Evolutionary conservation across 73 alveolate species (phyloP).

Genomic region (Blepharisma japonicum): DNA sequence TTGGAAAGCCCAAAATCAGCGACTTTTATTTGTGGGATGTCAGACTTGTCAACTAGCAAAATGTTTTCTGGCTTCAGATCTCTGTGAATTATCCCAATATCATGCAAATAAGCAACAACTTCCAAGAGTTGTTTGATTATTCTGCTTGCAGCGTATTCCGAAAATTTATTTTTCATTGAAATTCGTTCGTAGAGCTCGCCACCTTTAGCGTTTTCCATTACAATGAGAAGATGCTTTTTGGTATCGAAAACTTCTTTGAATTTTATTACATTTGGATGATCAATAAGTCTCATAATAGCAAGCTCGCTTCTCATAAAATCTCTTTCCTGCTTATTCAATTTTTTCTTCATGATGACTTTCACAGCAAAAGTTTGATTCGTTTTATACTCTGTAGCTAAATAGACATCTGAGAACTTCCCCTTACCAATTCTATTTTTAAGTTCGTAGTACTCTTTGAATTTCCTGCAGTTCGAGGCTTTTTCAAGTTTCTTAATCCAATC

Average conservation of each 20-base stretch:
- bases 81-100: constrained; percentile 45
- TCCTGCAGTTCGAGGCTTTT: constrained; percentile 6
- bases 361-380: not conserved
- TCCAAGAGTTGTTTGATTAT: constrained; percentile 43
- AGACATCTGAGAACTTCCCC: constrained; percentile 27
- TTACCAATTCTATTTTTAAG: constrained; percentile 13
- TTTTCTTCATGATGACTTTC: constrained; percentile 9
- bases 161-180: constrained; percentile 34
- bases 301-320: constrained; percentile 18
- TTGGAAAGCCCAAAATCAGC: constrained; percentile 50
- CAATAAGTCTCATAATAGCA: not conserved
- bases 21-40: constrained; percentile 41
- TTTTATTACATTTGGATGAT: not conserved
- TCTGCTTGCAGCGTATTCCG: constrained; percentile 35
- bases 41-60: constrained; percentile 39
- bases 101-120: constrained; percentile 47
- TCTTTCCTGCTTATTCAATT: not conserved
- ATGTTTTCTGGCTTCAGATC: constrained; percentile 64
- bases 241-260: not conserved
- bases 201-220: constrained; percentile 38
- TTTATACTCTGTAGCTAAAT: not conserved
- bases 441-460: constrained; percentile 25
- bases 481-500: not conserved
- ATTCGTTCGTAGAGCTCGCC: constrained; percentile 55
- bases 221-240: not conserved